phyloP scores from a whole-genome alignment of 31 red algal species.

The Endocladia muricata region DNA sequence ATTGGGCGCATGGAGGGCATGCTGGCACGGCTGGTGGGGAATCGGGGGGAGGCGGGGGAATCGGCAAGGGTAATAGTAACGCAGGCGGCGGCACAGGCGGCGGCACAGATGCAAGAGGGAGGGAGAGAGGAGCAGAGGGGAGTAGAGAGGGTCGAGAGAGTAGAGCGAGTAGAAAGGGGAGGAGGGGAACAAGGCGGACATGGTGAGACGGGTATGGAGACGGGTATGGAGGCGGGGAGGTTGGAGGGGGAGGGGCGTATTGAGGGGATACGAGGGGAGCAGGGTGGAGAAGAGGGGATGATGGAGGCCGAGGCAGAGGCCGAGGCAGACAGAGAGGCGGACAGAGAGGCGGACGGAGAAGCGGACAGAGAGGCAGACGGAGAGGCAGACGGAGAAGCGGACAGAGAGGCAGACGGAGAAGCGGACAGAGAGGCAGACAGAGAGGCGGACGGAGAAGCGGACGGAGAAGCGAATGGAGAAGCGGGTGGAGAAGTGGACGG shows the following conservation, averaged over 20 bases:
- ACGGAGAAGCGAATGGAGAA: not conserved
- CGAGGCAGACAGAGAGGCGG: not conserved
- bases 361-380: not conserved
- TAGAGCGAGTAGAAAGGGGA: too few relatives aligned
- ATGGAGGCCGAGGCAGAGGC: not conserved
- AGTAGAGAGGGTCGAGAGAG: not conserved
- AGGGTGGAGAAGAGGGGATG: not conserved
- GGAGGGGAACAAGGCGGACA: not conserved
- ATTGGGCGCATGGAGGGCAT: not conserved
- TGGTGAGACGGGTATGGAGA: not conserved
- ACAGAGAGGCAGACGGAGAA: too few relatives aligned
- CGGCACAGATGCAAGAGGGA: not conserved
- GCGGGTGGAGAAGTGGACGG: not conserved
- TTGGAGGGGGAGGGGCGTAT: not conserved
- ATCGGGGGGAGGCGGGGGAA: not conserved
- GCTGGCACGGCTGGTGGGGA: not conserved
- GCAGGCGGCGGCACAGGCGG: not conserved
- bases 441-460: not conserved
- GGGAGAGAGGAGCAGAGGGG: not conserved
- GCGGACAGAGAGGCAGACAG: too few relatives aligned
- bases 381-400: not conserved
- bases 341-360: not conserved
- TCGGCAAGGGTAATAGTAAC: not conserved
- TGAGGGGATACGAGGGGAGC: not conserved
- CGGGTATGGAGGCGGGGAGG: not conserved